Conservation (phyloP, 2,329 filamentous ascomycete genomes). For the Lachnellula willkommii region DNA sequence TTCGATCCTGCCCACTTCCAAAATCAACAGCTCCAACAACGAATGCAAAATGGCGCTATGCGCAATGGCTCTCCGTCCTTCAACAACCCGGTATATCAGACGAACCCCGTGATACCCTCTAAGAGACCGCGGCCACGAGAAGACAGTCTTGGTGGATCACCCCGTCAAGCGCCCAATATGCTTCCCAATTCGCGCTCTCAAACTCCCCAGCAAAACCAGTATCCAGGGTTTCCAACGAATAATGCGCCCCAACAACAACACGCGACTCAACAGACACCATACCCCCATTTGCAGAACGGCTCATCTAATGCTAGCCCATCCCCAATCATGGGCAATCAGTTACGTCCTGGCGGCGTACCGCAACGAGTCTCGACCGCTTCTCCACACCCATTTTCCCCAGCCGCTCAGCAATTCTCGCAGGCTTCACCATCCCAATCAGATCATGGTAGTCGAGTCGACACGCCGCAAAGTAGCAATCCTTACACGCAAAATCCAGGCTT, state of each 20-base stretch:
- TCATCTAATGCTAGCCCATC: conserved; percentile 85
- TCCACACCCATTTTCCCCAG: conserved; percentile 82
- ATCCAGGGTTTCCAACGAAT: conserved; percentile 63
- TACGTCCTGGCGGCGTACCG: conserved; percentile 63
- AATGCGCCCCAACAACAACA: conserved; percentile 52
- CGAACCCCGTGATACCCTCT: conserved; percentile 80
- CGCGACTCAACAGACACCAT: conserved; percentile 58
- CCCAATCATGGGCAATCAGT: conserved; percentile 82
- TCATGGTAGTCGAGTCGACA: conserved; percentile 58
- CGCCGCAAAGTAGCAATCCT: conserved; percentile 63
- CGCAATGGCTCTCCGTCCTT: conserved; percentile 79
- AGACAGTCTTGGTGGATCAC: conserved; percentile 79
- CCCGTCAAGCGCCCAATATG: conserved; percentile 68
- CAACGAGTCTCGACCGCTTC: conserved; percentile 87
- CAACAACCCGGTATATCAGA: conserved; percentile 73
- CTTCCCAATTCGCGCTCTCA: conserved; percentile 82
- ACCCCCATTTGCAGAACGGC: conserved; percentile 77
- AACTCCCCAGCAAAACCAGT: conserved; percentile 76
- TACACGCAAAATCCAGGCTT: conserved; percentile 58
- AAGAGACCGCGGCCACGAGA: conserved; percentile 79
- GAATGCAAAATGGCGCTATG: conserved; percentile 77
- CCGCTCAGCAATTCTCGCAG: conserved; percentile 67
- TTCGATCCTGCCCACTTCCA: conserved; percentile 51
- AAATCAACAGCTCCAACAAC: conserved; percentile 45
- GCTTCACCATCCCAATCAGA: conserved; percentile 73